Percentiles rank a stretch among this genome's conserved stretches.
Evolutionary conservation across 495 filamentous ascomycete genomes (phyloP).

Genomic region (Neurospora sp.): DNA sequence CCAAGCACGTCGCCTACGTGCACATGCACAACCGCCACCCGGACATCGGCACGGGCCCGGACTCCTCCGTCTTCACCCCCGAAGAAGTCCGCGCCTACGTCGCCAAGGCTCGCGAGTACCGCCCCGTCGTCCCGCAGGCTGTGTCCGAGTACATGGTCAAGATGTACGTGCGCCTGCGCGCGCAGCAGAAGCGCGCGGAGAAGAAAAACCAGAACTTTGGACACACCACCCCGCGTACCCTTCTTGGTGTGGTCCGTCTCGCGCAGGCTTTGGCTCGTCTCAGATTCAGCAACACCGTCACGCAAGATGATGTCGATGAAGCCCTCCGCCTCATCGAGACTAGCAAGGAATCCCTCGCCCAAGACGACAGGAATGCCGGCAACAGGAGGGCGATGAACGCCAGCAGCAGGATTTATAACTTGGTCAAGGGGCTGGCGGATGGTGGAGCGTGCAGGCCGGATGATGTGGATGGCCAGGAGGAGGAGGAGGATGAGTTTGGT

Average conservation of each 20-base stretch:
- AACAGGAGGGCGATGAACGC: constrained; percentile 63
- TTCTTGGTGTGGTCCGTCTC: constrained; percentile 84
- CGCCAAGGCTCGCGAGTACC: constrained; percentile 79
- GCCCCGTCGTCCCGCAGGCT: constrained; percentile 69
- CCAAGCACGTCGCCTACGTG: constrained; percentile 89
- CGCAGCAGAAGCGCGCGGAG: constrained; percentile 81
- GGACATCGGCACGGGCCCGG: constrained; percentile 47
- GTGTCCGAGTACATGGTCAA: constrained; percentile 94
- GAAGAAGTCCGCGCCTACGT: constrained; percentile 93
- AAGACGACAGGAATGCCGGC: constrained; percentile 46
- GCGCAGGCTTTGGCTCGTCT: constrained; percentile 93
- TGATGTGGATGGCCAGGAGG: constrained; percentile 56
- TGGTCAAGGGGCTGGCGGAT: constrained; percentile 76
- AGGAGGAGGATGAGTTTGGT: constrained; percentile 25
- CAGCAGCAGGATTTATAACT: constrained; percentile 84
- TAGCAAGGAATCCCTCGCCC: constrained; percentile 76
- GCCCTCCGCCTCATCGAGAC: constrained; percentile 84
- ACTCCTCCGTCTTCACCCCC: constrained; percentile 64
- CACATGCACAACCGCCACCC: constrained; percentile 97
- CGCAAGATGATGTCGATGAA: constrained; percentile 91
- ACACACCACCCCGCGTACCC: constrained; percentile 84
- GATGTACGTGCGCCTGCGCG: constrained; percentile 86
- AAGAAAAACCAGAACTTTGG: constrained; percentile 80
- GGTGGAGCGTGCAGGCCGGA: constrained; percentile 60
- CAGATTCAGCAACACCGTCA: constrained; percentile 72